A percentile compares a stretch with the other conserved stretches of the same genome.
These are phyloP conservation scores for Porogramme epimiltina DNA, from an alignment of 1,284 basidiomycete species.

Conservation along the genomic window DNA sequence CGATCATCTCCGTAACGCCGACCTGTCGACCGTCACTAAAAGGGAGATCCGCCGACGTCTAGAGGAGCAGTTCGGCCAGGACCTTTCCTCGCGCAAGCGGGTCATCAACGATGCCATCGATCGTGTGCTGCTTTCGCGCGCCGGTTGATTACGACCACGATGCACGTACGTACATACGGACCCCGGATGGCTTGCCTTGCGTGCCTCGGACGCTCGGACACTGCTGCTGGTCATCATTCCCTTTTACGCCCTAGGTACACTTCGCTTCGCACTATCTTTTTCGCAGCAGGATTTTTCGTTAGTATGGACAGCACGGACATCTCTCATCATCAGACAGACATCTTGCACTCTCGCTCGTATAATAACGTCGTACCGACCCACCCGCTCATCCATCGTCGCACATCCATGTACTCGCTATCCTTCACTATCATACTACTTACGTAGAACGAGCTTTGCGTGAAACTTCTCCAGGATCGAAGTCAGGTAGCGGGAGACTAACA, in stretches of 20 bases:
- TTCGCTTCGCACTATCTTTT: constrained; percentile 9
- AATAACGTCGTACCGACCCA: neutral
- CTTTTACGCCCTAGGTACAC: constrained; percentile 6
- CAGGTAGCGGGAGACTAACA: no score
- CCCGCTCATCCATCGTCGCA: no score
- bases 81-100: constrained; percentile 65
- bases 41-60: constrained; percentile 82
- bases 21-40: constrained; percentile 89
- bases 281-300: constrained; percentile 8
- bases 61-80: constrained; percentile 78
- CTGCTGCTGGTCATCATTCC: constrained; percentile 3
- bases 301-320: constrained; percentile 21
- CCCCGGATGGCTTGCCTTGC: neutral
- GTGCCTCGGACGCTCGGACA: constrained; percentile 11
- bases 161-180: neutral
- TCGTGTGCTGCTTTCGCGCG: constrained; percentile 48
- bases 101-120: constrained; percentile 76
- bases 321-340: constrained; percentile 5
- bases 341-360: constrained; percentile 18
- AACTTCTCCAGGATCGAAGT: no score
- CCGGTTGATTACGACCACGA: constrained; percentile 20
- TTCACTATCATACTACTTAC: no score
- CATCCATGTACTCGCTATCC: no score
- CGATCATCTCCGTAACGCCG: constrained; percentile 72
- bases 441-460: no score